Evolutionary conservation across 2,329 filamentous ascomycete species (phyloP), one percentile per base, ranked within the genome.

Genomic region (Ophiostoma sp.): DNA sequence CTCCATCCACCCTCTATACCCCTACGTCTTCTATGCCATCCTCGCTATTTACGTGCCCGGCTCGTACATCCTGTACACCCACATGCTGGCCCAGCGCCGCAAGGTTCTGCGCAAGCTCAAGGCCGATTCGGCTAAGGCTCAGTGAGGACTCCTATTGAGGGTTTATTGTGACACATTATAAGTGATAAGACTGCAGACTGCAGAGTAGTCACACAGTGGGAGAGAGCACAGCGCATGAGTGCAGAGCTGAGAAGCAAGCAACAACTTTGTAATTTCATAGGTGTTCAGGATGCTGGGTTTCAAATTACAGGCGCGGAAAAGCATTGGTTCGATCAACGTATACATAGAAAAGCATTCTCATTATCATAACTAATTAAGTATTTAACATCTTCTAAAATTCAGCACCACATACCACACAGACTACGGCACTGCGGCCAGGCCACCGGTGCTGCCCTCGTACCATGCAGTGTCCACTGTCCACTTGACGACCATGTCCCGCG

Each of bases 51-150:
- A 75, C 69, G 69, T 74, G 60, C 73, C 71, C 70, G 89, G 92
- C 81, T 75, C 91, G 4, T 96, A 95, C 75, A 85, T 96, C 68
- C 80, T 98, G 69, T 98, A 95, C 77, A 92, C 91, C 36, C 91
- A 99, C 79, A 98, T 99, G 95, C 91, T 98, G 83, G 83, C 84
- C 71, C 95, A 99, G 84, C 84, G 94, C 73, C 84, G 86, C 73
- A 96, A 92, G 84, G 86, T 94, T 67, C 81, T 92, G 81, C 85
- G 86, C 67, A 85, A 83, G 55, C 85, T 87, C 75, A 85, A 84
- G 78, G 74, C 76, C 41, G 75, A 81, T 72, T 76, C 79, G 64
- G 74, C 74, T 64, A 82, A 84, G 70, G 74, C 74, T 11, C 76
- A 80, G 73, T 82, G 72, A 68, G 6, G 58, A 14, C 16, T n/a